Base-by-base conservation (phyloP, 2,329 filamentous ascomycete species). In the Exserohilum turcica region DNA sequence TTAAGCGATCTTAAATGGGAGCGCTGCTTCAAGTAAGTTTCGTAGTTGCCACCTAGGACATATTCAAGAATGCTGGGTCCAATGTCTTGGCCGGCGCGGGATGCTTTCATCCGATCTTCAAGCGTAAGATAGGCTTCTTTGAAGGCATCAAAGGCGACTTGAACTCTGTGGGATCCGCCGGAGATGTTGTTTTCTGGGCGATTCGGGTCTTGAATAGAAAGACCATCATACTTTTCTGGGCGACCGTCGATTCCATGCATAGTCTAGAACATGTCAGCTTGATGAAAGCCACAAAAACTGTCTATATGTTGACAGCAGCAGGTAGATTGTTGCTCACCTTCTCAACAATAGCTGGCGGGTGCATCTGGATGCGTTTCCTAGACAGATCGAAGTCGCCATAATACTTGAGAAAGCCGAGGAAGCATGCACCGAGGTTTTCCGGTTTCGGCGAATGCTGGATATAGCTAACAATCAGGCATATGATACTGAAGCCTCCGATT, bases 141-240 rank as follows among this genome's bases (percentile, higher is more conserved):
- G 72, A 99, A 97, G 10, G 82, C 80, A n/a, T 79, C 71, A 60
- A 90, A 78, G 43, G 97, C 89, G 7, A 83, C 78, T 0, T 74
- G 61, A 6, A 89, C 90, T 60, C 90, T 89, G 39, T 80, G 82
- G 0, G 92, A 94, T 8, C 92, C 92, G 8, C 92, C 92, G 0
- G 94, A 88, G 21, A 99, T 94, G 67, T 99, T 94, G 71, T 97
- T 97, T 21, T 82, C 78, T 0, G 84, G 73, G 53, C 90, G 89
- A 73, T 97, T 96, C 0, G 94, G 94, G 68, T 99, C 94, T 53
- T 96, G 88, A 65, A 99, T 96, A 7, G 88, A 90, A 1, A 99
- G 80, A 1, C 91, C 86, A 44, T 88, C 81, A 5, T 51, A 49
- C 44, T 66, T 68, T 38, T 72, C 67, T 6, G 39, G 45, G 28